Evolutionary conservation across 148 eudicot species (phyloP).

Genomic region (Camellia japonica): DNA sequence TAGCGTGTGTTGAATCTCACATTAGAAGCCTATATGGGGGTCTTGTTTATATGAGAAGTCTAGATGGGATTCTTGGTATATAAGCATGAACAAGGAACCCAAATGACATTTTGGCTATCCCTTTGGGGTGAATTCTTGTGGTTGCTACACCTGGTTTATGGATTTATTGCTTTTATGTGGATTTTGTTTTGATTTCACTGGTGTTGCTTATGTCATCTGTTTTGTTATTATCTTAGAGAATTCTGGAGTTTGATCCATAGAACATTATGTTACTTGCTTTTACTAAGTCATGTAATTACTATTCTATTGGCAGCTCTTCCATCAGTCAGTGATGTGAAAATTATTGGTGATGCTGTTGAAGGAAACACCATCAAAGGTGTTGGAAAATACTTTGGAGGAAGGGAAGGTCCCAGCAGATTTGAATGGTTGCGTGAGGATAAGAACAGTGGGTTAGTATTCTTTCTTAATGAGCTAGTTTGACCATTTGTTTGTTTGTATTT

Average conservation of each 20-base stretch:
- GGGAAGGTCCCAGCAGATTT: constrained; percentile 97
- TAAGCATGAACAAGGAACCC: too few relatives aligned
- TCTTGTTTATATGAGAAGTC: not conserved
- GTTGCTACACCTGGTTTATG: not conserved
- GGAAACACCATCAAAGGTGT: constrained; percentile 66
- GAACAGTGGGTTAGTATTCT: constrained; percentile 62
- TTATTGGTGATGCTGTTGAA: constrained; percentile 81
- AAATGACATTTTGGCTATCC: too few relatives aligned
- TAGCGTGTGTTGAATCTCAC: not conserved
- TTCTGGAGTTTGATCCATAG: not conserved
- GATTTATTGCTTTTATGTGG: not conserved
- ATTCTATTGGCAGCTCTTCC: constrained; percentile 73
- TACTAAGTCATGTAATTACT: not conserved
- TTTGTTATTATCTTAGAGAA: not conserved
- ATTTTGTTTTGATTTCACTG: not conserved
- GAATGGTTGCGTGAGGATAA: constrained; percentile 85
- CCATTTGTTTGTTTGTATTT: not conserved
- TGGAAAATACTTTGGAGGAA: constrained; percentile 94
- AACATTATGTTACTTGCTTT: not conserved
- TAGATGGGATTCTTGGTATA: not conserved
- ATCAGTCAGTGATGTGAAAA: constrained; percentile 66
- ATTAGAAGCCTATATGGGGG: not conserved
- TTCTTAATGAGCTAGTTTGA: constrained; percentile 4
- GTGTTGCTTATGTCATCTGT: not conserved
- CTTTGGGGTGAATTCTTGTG: not conserved